These are phyloP conservation scores for Aspergillus carlsbadensis DNA, from an alignment of 495 filamentous ascomycete genomes.

Conservation along the genomic window DNA sequence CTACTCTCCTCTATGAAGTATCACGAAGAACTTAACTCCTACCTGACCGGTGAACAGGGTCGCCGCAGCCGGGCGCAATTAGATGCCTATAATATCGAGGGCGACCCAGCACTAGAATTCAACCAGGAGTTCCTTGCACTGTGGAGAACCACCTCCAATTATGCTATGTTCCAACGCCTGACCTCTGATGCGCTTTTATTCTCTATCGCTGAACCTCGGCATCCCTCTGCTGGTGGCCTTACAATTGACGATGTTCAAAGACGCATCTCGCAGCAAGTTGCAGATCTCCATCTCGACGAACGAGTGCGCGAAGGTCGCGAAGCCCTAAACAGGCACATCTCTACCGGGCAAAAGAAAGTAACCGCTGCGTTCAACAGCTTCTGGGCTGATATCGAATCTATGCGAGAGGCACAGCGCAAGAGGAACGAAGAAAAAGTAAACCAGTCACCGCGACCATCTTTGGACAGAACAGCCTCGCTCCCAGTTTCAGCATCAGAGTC, in stretches of 20 bases:
- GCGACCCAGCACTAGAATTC: conserved; percentile 83
- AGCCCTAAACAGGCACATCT: conserved; percentile 72
- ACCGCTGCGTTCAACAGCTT: conserved; percentile 79
- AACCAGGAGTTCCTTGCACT: conserved; percentile 65
- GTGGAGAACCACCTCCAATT: conserved; percentile 88
- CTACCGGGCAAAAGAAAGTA: conserved; percentile 82
- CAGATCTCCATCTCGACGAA: conserved; percentile 87
- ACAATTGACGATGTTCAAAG: conserved; percentile 94
- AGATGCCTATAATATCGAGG: conserved; percentile 58
- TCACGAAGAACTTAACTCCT: conserved; percentile 64
- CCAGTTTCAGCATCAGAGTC: conserved; percentile 22
- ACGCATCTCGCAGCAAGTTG: conserved; percentile 80
- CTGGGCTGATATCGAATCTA: conserved; percentile 83
- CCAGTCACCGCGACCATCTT: conserved; percentile 35
- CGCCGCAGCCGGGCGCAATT: conserved; percentile 33
- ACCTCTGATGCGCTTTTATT: conserved; percentile 86
- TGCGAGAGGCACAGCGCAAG: conserved; percentile 78
- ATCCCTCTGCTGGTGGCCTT: conserved; percentile 92
- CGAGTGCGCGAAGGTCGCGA: conserved; percentile 74
- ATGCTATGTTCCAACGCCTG: conserved; percentile 72
- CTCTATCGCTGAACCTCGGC: conserved; percentile 87
- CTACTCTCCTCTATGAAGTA: conserved; percentile 88
- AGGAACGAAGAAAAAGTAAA: conserved; percentile 56
- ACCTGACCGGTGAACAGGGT: conserved; percentile 27
- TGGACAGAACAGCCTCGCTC: conserved; percentile 31